Conservation (phyloP, 805 yeast species). For the Candida patagonica region DNA sequence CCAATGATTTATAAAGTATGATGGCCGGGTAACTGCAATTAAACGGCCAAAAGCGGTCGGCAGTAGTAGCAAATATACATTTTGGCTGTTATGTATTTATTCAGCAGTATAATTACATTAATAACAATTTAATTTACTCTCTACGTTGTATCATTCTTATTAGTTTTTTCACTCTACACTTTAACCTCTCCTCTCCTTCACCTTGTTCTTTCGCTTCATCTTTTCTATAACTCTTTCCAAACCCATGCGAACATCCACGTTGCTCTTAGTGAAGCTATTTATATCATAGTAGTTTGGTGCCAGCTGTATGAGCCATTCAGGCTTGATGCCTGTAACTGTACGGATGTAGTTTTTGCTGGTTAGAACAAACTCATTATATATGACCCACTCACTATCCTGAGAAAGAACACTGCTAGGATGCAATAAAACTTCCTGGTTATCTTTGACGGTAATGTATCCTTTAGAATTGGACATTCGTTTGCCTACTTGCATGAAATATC, state of each 20-base stretch:
- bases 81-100: too few relatives aligned
- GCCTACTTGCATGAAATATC: constrained; percentile 97
- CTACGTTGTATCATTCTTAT: background rate
- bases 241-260: constrained; percentile 62
- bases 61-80: too few relatives aligned
- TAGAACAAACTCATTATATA: constrained; percentile 90
- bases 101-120: too few relatives aligned
- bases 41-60: too few relatives aligned
- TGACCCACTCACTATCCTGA: constrained; percentile 86
- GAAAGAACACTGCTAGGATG: constrained; percentile 91
- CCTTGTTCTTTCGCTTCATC: constrained; percentile 19
- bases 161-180: background rate
- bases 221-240: constrained; percentile 50
- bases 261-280: constrained; percentile 56
- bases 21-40: constrained; percentile 2
- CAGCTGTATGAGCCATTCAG: constrained; percentile 84
- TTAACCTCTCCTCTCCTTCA: constrained; percentile 1
- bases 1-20: too few relatives aligned
- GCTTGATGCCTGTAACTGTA: constrained; percentile 82
- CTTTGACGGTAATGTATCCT: constrained; percentile 78
- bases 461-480: constrained; percentile 61
- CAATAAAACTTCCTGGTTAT: constrained; percentile 87
- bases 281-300: constrained; percentile 67
- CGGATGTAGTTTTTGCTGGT: constrained; percentile 91
- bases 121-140: background rate